phyloP scores from a whole-genome alignment of 2,329 filamentous ascomycete species.

The Fusarium penzigii region DNA sequence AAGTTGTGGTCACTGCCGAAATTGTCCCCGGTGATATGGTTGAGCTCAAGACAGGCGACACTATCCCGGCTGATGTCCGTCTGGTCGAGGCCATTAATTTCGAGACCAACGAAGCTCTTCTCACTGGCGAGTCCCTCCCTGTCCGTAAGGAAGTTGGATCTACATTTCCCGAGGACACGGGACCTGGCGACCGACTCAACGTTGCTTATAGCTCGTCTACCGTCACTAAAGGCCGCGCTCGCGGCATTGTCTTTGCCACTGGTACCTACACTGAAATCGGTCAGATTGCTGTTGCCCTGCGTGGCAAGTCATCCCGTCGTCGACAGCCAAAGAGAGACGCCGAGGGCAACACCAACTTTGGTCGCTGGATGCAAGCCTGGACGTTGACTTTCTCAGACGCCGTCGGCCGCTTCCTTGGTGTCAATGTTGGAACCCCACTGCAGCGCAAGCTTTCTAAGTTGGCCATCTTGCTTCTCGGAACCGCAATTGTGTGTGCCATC shows the following conservation, averaged over 20 bases:
- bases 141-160: slow-evolving; percentile 53
- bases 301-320: slow-evolving; percentile 36
- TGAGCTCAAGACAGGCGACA: slow-evolving; percentile 56
- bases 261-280: slow-evolving; percentile 65
- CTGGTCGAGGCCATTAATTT: slow-evolving; percentile 63
- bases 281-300: slow-evolving; percentile 55
- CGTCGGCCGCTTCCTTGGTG: slow-evolving; percentile 63
- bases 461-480: slow-evolving; percentile 64
- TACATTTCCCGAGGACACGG: slow-evolving; percentile 44
- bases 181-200: slow-evolving; percentile 60
- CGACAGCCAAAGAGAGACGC: slow-evolving; percentile 45
- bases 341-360: slow-evolving; percentile 38
- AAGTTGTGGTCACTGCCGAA: slow-evolving; percentile 40
- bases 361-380: slow-evolving; percentile 39
- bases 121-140: slow-evolving; percentile 65
- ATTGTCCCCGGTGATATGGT: slow-evolving; percentile 61
- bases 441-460: slow-evolving; percentile 69
- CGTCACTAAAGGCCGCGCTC: slow-evolving; percentile 61
- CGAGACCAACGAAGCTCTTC: slow-evolving; percentile 66
- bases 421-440: slow-evolving; percentile 69
- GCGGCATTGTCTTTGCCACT: slow-evolving; percentile 61
- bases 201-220: slow-evolving; percentile 64
- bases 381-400: slow-evolving; percentile 50
- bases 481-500: slow-evolving; percentile 68
- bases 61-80: slow-evolving; percentile 61